phyloP scores from a whole-genome alignment of 805 yeast genomes.

The Dipodascopsis uninucleata region DNA sequence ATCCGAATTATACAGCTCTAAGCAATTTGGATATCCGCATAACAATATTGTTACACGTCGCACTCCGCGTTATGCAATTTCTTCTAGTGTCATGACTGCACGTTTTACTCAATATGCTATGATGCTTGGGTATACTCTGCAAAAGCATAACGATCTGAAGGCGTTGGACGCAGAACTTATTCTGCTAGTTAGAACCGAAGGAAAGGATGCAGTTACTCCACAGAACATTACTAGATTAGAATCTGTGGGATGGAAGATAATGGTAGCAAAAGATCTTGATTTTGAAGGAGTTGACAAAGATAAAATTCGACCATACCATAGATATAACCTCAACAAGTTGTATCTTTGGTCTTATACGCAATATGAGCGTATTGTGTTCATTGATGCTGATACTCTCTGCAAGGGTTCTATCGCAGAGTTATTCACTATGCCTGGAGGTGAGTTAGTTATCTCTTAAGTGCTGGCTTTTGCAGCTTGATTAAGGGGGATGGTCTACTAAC shows the following conservation, averaged over 20 bases:
- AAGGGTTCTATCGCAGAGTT: constrained; percentile 30
- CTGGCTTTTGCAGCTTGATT: not conserved
- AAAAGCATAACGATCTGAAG: constrained; percentile 30
- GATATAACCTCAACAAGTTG: constrained; percentile 47
- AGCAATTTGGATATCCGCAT: too few relatives aligned
- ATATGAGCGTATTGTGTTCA: constrained; percentile 44
- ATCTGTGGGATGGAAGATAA: constrained; percentile 30
- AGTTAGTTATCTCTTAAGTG: not conserved
- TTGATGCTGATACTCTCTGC: constrained; percentile 51
- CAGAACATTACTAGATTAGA: constrained; percentile 29
- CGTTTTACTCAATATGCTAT: constrained; percentile 30
- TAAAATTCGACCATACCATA: constrained; percentile 27
- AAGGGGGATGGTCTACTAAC: not conserved
- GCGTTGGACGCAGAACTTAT: constrained; percentile 31
- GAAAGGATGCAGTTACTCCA: constrained; percentile 30
- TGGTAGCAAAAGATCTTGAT: constrained; percentile 29
- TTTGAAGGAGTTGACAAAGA: constrained; percentile 30
- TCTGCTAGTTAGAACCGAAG: constrained; percentile 30
- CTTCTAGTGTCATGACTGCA: constrained; percentile 31
- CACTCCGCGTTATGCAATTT: constrained; percentile 27
- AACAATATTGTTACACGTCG: constrained; percentile 4
- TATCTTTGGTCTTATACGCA: constrained; percentile 50
- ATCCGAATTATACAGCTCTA: too few relatives aligned
- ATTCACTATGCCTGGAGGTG: constrained; percentile 29
- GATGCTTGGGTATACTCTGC: constrained; percentile 30